These are phyloP conservation scores for Phialophora macrospora DNA, from an alignment of 2,329 filamentous ascomycete species.

Conservation along the genomic window DNA sequence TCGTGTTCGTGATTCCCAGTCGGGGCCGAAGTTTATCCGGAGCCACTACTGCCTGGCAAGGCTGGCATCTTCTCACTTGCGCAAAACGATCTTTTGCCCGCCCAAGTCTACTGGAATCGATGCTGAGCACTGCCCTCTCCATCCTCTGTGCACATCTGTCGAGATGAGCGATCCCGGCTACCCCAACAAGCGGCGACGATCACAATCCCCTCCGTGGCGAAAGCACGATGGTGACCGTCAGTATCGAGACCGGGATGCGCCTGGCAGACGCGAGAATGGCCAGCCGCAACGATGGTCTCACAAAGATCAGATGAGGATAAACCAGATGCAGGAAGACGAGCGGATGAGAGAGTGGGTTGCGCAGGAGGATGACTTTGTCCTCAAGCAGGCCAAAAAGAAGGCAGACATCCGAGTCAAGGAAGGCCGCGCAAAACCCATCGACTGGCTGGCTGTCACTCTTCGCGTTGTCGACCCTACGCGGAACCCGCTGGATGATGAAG, in stretches of 20 bases:
- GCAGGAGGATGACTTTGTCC: conserved; percentile 92
- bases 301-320: conserved; percentile 54
- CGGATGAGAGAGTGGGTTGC: conserved; percentile 84
- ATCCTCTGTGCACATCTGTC: conserved; percentile 8
- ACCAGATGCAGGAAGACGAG: conserved; percentile 72
- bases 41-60: neutral
- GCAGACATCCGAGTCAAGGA: conserved; percentile 92
- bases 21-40: conserved; percentile 9
- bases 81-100: neutral
- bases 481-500: conserved; percentile 80
- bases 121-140: neutral
- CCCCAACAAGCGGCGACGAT: conserved; percentile 47
- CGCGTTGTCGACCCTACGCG: conserved; percentile 84
- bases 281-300: conserved; percentile 34
- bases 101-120: neutral
- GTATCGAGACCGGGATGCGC: conserved; percentile 28
- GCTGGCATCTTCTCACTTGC: neutral
- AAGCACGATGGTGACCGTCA: conserved; percentile 35
- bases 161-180: conserved; percentile 38
- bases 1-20: neutral
- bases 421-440: conserved; percentile 86
- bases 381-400: conserved; percentile 98
- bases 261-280: conserved; percentile 19
- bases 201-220: conserved; percentile 50
- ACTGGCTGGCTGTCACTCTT: conserved; percentile 89